These are phyloP conservation scores for Podaxis carcinomalis DNA, from an alignment of 768 basidiomycete species.

Conservation along the genomic window DNA sequence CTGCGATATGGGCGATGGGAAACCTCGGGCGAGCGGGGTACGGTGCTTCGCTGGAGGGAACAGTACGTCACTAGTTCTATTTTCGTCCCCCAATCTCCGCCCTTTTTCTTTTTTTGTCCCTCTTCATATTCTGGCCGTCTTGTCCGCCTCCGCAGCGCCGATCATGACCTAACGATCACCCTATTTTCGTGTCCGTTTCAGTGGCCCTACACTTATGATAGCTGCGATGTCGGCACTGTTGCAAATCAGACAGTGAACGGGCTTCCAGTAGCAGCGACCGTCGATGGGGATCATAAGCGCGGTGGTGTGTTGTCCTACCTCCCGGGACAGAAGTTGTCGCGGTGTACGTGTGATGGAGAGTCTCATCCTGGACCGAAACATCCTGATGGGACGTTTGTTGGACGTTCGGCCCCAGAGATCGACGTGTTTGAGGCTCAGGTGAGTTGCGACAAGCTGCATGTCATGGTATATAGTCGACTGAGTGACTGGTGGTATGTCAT, in stretches of 20 bases:
- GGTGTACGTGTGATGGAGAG: conserved; percentile 82
- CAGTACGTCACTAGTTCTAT: conserved; percentile 37
- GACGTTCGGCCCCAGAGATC: conserved; percentile 84
- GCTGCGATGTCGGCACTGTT: conserved; percentile 82
- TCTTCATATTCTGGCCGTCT: not conserved
- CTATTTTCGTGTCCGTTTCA: conserved; percentile 18
- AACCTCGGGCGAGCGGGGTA: conserved; percentile 76
- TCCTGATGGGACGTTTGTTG: conserved; percentile 71
- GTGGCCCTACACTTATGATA: conserved; percentile 84
- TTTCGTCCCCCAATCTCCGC: not conserved
- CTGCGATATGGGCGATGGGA: conserved; percentile 77
- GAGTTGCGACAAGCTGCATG: conserved; percentile 2
- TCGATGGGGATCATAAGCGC: conserved; percentile 49
- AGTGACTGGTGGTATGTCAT: not conserved
- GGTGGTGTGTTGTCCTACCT: conserved; percentile 61
- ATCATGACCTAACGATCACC: not conserved
- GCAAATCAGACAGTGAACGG: conserved; percentile 78
- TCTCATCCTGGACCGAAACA: conserved; percentile 81
- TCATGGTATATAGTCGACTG: not conserved
- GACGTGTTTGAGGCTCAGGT: conserved; percentile 86
- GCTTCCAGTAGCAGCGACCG: conserved; percentile 55
- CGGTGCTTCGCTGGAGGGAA: conserved; percentile 78
- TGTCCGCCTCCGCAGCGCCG: not conserved
- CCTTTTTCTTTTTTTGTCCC: not conserved
- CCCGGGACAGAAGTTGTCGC: conserved; percentile 77